phyloP scores from a whole-genome alignment of 202 grass and related monocot genomes.

The Zizania palustris region DNA sequence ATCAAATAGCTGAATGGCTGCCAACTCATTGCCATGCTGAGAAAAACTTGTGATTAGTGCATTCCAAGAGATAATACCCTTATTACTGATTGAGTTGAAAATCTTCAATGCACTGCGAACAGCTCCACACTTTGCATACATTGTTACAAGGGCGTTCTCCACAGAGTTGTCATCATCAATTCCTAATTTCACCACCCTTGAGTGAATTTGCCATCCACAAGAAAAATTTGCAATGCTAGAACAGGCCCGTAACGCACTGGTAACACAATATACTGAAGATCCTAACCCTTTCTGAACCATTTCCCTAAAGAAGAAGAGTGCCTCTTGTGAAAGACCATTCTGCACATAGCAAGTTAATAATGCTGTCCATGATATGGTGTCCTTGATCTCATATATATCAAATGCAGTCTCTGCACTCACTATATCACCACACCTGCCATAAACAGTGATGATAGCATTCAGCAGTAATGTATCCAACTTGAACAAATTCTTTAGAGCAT shows the following conservation, averaged over 20 bases:
- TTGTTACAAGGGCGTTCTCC: conserved; percentile 65
- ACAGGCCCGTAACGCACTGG: conserved; percentile 57
- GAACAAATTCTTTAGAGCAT: conserved; percentile 51
- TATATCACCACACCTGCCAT: conserved; percentile 62
- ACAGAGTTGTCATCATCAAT: conserved; percentile 51
- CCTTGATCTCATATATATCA: conserved; percentile 46
- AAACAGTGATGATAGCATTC: conserved; percentile 72
- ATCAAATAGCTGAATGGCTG: conserved; percentile 63
- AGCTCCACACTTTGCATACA: conserved; percentile 70
- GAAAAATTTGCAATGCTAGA: conserved; percentile 50
- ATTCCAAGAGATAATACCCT: conserved; percentile 69
- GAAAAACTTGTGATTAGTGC: conserved; percentile 70
- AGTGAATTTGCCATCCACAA: conserved; percentile 59
- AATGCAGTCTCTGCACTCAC: conserved; percentile 53
- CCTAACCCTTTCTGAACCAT: conserved; percentile 59
- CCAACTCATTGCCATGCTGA: conserved; percentile 60
- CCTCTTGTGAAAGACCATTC: conserved; percentile 51
- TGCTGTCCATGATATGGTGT: conserved; percentile 71
- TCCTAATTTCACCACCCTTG: conserved; percentile 56
- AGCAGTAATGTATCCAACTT: conserved; percentile 50
- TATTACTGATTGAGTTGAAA: conserved; percentile 56
- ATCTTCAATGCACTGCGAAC: conserved; percentile 46
- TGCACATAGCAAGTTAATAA: conserved; percentile 63
- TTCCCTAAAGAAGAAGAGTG: conserved; percentile 57
- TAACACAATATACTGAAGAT: conserved; percentile 56